Evolutionary conservation across 805 yeast species (phyloP).

Genomic region (Diddensiella caesifluorescens): DNA sequence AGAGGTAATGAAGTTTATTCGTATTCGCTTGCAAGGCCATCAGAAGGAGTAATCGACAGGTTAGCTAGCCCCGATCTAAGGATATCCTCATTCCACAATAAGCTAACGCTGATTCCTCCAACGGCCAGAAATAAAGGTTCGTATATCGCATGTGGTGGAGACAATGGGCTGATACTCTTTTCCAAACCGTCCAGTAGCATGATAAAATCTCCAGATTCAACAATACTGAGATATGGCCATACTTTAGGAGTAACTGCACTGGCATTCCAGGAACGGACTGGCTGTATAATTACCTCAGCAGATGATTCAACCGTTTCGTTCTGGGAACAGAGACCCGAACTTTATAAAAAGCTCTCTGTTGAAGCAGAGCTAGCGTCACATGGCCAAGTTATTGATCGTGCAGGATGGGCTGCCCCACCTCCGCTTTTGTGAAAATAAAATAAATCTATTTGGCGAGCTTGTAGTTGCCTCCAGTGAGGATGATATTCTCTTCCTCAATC

Average conservation of each 20-base stretch:
- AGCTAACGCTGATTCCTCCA: conserved; percentile 16
- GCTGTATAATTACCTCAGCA: conserved; percentile 13
- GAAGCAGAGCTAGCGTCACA: neutral
- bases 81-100: conserved; percentile 19
- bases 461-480: conserved; percentile 34
- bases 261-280: conserved; percentile 10
- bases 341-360: neutral
- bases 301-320: conserved; percentile 16
- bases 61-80: conserved; percentile 12
- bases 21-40: conserved; percentile 4
- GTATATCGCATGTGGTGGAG: conserved; percentile 22
- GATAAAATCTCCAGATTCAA: neutral
- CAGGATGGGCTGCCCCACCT: conserved; percentile 4
- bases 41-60: conserved; percentile 7
- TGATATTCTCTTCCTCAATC: conserved; percentile 42
- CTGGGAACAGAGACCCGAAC: conserved; percentile 10
- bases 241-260: conserved; percentile 14
- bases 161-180: conserved; percentile 13
- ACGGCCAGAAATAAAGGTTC: conserved; percentile 13
- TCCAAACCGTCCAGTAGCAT: conserved; percentile 11
- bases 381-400: neutral
- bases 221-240: conserved; percentile 15
- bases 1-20: conserved; percentile 18
- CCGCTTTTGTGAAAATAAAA: too few relatives aligned
- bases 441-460: conserved; percentile 22